Evolutionary conservation across 2,329 filamentous ascomycete genomes (phyloP), one percentile per base, ranked within the genome.

Genomic region (Claviceps pazoutovae): DNA sequence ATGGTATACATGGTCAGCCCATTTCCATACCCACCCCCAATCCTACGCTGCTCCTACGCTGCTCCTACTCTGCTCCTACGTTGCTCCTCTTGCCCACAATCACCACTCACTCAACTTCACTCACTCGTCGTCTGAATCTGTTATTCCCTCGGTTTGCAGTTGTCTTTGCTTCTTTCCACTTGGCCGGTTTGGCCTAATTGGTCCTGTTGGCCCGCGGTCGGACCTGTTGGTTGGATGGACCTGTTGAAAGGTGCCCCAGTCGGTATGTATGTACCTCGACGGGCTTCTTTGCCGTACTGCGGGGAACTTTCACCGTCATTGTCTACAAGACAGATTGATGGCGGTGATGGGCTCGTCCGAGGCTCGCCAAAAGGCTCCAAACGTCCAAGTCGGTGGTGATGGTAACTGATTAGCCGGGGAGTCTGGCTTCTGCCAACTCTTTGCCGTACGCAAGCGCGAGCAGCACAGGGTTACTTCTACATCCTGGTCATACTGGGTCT

Each of bases 401-500:
- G 39, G 9, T 19, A 43, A 43, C 17, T 43, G 30, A 34, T 34
- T 8, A 34, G 30, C 30, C 30, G 30, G 30, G 21, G 41, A 17
- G 19, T 34, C 21, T 34, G 39, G 43, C 42, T 30, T 14, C 39
- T 45, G 42, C 9, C 8, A 16, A 48, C 54, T 16, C 56, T 56
- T 48, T 55, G 56, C 52, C 58, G 57, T 61, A 60, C 59, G 60
- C 58, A 57, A 60, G 59, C 49, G 43, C 42, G 42, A 48, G 41
- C 19, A 42, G 26, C 59, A 59, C 63, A 60, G 60, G 62, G 61
- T 63, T 66, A 63, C 62, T 64, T 64, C 64, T 64, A 66, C 65
- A 64, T 64, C 65, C 62, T 64, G 63, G 59, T 64, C 60, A 53
- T 64, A 69, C 68, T 67, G 62, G 71, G 66, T 64, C 67, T 72